Evolutionary conservation across 2,329 filamentous ascomycete genomes (phyloP).

Genomic region (Curvularia lunata): DNA sequence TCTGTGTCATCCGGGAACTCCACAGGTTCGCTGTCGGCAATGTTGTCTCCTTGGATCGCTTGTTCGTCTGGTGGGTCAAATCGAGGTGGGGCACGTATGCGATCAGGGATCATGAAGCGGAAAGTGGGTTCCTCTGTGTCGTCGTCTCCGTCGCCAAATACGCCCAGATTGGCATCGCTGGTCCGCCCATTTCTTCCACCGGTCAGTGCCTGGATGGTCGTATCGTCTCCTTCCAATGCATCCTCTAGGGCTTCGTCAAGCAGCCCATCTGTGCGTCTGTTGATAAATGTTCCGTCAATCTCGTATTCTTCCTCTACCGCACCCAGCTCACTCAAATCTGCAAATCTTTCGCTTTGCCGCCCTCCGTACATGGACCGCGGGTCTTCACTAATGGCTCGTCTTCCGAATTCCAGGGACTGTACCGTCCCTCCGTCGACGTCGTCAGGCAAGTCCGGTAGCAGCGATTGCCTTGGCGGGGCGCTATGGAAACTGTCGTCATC

Average conservation of each 20-base stretch:
- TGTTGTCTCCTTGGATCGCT: slow-evolving; percentile 15
- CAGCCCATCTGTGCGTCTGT: slow-evolving; percentile 45
- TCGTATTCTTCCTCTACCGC: slow-evolving; percentile 46
- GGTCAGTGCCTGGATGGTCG: slow-evolving; percentile 41
- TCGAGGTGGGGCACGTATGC: slow-evolving; percentile 32
- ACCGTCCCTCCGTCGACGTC: slow-evolving; percentile 52
- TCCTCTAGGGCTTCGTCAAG: slow-evolving; percentile 47
- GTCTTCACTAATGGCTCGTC: slow-evolving; percentile 49
- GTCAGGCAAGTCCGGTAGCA: slow-evolving; percentile 44
- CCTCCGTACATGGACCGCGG: slow-evolving; percentile 52
- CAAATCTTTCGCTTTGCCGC: slow-evolving; percentile 61
- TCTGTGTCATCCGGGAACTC: slow-evolving; percentile 33
- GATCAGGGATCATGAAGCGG: slow-evolving; percentile 47
- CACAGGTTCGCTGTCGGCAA: slow-evolving; percentile 25
- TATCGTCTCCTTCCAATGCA: slow-evolving; percentile 39
- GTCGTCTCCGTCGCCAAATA: slow-evolving; percentile 43
- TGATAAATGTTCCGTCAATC: slow-evolving; percentile 53
- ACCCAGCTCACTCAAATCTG: slow-evolving; percentile 52
- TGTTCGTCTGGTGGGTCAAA: slow-evolving; percentile 23
- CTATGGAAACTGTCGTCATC: slow-evolving; percentile 47
- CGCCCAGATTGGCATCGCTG: slow-evolving; percentile 41
- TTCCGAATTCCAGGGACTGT: slow-evolving; percentile 58
- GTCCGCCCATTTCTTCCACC: slow-evolving; percentile 37
- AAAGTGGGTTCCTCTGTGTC: slow-evolving; percentile 50
- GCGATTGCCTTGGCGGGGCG: slow-evolving; percentile 47